phyloP scores from a whole-genome alignment of 192 early-diverging fungal species.

The Diversispora epigaea region DNA sequence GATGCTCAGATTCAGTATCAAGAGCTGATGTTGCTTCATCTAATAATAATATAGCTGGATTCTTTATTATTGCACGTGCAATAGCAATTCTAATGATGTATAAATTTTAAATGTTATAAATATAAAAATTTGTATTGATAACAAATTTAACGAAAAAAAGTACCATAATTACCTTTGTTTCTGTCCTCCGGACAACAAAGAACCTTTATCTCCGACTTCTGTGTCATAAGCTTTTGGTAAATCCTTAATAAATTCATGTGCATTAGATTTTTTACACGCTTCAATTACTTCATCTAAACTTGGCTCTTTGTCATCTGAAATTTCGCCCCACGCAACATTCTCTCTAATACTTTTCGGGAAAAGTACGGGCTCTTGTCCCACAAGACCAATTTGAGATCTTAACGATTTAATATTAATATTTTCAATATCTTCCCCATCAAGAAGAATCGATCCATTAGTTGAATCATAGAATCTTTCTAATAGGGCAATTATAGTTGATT shows the following conservation, averaged over 20 bases:
- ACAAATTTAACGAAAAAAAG: no score
- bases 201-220: constrained; percentile 80
- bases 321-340: no score
- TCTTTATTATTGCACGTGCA: no score
- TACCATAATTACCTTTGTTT: constrained; percentile 62
- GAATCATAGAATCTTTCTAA: constrained; percentile 81
- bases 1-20: no score
- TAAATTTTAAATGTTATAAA: no score
- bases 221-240: constrained; percentile 88
- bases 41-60: no score
- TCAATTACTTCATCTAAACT: constrained; percentile 73
- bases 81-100: no score
- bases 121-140: no score
- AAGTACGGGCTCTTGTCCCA: constrained; percentile 77
- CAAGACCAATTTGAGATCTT: constrained; percentile 69
- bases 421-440: constrained; percentile 58
- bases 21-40: no score
- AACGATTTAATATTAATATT: constrained; percentile 61
- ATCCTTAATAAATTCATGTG: constrained; percentile 69
- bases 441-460: constrained; percentile 38
- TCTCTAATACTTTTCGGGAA: constrained; percentile 59
- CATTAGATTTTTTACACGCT: constrained; percentile 70
- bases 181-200: constrained; percentile 83
- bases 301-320: constrained; percentile 45
- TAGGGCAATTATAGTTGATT: constrained; percentile 71